Evolutionary conservation across 2,329 filamentous ascomycete genomes (phyloP), one percentile per base, ranked within the genome.

Genomic region (Arachnopeziza araneosa): DNA sequence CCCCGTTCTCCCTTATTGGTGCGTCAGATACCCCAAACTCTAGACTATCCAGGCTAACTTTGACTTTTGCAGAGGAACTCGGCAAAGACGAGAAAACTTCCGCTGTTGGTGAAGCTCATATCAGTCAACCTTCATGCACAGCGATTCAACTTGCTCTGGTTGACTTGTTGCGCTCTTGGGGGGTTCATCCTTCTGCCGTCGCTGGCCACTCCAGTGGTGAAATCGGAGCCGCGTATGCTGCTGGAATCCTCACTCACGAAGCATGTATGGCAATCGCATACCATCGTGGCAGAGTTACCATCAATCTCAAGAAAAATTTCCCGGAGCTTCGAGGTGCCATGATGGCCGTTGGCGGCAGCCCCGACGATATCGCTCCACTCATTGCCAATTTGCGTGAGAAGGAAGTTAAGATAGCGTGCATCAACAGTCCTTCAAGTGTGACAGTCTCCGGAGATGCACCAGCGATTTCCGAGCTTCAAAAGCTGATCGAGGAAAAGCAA

Each of bases 321-420:
- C 68, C 61, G 5, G 17, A 54, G 0, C 57, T 69, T 50, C 59
- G 59, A 36, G 82, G 82, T 0, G 71, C 76, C 14, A 85, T 85
- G 83, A 75, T 83, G 67, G 82, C 82, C 1, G 79, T 83, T 2
- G 82, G 67, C 30, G 53, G 60, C n/a, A 50, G 55, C 67, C 69
- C 21, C 66, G 58, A 59, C 50, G 56, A 63, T 1, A 54, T 61
- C 26, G 55, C 52, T 6, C 54, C 58, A 2, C 50, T 57, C 3
- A 62, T 51, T n/a, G 63, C 60, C 26, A 77, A 64, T n/a, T 22
- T 52, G 24, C 21, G 21, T 77, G 36, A 78, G 24, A 50, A 61
- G n/a, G 64, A 64, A 64, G 69, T 65, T 30, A 36, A 22, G n/a
- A 67, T 76, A 19, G 75, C 74, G 8, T 74, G 71, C 24, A 66